A percentile compares a stretch with the other conserved stretches of the same genome.
These are phyloP conservation scores for Tympanopsis confertula DNA, from an alignment of 2,329 filamentous ascomycete species.

Conservation along the genomic window DNA sequence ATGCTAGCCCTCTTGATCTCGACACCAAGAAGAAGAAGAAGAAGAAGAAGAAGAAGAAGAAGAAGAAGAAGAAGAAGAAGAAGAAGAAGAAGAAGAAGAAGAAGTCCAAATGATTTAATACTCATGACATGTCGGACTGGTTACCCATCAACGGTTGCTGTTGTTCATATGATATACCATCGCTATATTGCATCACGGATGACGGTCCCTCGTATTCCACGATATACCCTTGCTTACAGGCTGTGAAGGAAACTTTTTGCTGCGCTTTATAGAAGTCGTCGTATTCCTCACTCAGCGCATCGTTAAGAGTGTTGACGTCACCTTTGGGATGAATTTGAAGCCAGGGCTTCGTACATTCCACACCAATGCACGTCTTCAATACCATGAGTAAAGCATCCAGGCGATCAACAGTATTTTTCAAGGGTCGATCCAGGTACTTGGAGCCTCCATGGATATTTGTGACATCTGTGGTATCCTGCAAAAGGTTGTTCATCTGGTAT, in stretches of 20 bases:
- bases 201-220: constrained; percentile 2
- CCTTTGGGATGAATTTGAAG: constrained; percentile 39
- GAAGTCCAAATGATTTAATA: too few relatives aligned
- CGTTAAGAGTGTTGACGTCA: constrained; percentile 33
- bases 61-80: too few relatives aligned
- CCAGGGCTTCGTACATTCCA: constrained; percentile 44
- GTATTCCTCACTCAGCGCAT: constrained; percentile 33
- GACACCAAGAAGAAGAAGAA: too few relatives aligned
- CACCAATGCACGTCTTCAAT: constrained; percentile 46
- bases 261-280: constrained; percentile 39
- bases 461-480: constrained; percentile 7
- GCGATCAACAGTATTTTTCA: constrained; percentile 29
- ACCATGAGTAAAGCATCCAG: constrained; percentile 48
- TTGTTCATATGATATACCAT: too few relatives aligned
- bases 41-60: too few relatives aligned
- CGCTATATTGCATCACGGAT: background rate
- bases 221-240: constrained; percentile 3
- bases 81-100: too few relatives aligned
- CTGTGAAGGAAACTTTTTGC: constrained; percentile 8
- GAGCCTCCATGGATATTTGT: constrained; percentile 17
- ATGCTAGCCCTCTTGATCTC: too few relatives aligned
- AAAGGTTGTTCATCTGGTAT: constrained; percentile 34
- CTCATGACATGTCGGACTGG: too few relatives aligned
- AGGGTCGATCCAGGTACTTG: constrained; percentile 8
- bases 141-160: too few relatives aligned